Conservation (phyloP, 2,329 filamentous ascomycete genomes). For the Proliferodiscus dingleyae region DNA sequence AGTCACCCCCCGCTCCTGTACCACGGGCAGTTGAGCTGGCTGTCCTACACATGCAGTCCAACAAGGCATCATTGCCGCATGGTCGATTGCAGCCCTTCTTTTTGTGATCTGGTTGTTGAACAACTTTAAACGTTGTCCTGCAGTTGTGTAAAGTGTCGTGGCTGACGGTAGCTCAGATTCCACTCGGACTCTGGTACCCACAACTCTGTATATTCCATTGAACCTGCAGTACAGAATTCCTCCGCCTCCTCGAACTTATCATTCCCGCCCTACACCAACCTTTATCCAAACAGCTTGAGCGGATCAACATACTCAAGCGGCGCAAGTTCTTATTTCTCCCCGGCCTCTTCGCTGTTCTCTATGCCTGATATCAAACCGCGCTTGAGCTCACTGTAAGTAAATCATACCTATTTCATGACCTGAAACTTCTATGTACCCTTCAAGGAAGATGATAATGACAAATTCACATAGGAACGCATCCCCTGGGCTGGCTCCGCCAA, state of each 20-base stretch:
- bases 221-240: slow-evolving; percentile 26
- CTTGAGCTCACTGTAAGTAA: slow-evolving; percentile 29
- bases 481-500: slow-evolving; percentile 30
- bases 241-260: slow-evolving; percentile 26
- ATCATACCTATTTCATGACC: slow-evolving; percentile 14
- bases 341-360: slow-evolving; percentile 26
- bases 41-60: slow-evolving; percentile 26
- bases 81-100: slow-evolving; percentile 9
- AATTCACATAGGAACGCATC: slow-evolving; percentile 25
- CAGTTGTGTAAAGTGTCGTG: slow-evolving; percentile 23
- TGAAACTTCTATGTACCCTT: slow-evolving; percentile 16
- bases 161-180: slow-evolving; percentile 32
- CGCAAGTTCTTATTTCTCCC: slow-evolving; percentile 27
- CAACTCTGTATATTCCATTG: slow-evolving; percentile 32
- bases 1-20: slow-evolving; percentile 26
- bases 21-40: slow-evolving; percentile 26
- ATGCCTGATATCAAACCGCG: slow-evolving; percentile 33
- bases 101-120: slow-evolving; percentile 12
- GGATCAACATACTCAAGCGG: slow-evolving; percentile 29
- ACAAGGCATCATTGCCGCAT: slow-evolving; percentile 23
- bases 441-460: slow-evolving; percentile 26
- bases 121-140: slow-evolving; percentile 29
- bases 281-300: slow-evolving; percentile 28
- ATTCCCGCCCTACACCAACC: slow-evolving; percentile 27
- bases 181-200: slow-evolving; percentile 29